phyloP scores from a whole-genome alignment of 2,329 filamentous ascomycete genomes.

The Stachybotrys chartarum region DNA sequence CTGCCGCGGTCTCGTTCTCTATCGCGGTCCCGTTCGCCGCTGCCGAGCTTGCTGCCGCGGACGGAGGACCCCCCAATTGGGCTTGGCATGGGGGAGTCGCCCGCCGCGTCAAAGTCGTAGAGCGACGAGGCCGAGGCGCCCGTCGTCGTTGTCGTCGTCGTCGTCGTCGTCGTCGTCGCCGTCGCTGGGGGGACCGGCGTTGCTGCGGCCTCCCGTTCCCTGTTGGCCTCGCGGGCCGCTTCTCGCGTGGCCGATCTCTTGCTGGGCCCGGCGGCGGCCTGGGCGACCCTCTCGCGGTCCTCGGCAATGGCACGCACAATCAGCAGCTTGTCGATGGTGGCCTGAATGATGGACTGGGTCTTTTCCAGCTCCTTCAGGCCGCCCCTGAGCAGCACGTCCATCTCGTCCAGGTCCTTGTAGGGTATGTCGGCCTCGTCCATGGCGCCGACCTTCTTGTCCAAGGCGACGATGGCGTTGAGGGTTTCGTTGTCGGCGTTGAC shows the following conservation, averaged over 20 bases:
- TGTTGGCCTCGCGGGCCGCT: neutral
- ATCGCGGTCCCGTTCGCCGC: constrained; percentile 2
- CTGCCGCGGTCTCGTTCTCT: constrained; percentile 21
- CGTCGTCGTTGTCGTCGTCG: constrained; percentile 7
- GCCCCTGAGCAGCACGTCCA: constrained; percentile 35
- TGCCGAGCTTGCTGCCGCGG: constrained; percentile 23
- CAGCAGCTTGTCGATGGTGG: constrained; percentile 33
- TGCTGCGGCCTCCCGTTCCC: neutral
- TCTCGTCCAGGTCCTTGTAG: constrained; percentile 28
- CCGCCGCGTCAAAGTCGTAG: constrained; percentile 37
- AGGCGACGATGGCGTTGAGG: constrained; percentile 27
- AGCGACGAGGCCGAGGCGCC: constrained; percentile 25
- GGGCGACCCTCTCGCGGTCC: constrained; percentile 31
- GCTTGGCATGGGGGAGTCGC: constrained; percentile 38
- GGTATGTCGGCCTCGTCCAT: constrained; percentile 30
- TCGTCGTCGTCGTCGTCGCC: constrained; percentile 1
- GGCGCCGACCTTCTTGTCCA: constrained; percentile 32
- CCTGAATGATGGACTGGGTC: constrained; percentile 27
- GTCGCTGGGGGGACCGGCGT: neutral
- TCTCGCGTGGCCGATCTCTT: constrained; percentile 18
- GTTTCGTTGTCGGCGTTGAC: constrained; percentile 36
- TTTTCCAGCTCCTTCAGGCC: constrained; percentile 33
- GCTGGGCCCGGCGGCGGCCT: constrained; percentile 22
- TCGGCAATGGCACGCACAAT: constrained; percentile 34
- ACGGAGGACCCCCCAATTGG: constrained; percentile 26